Percentiles rank a stretch among this genome's conserved stretches.
Conservation (phyloP, 2,329 filamentous ascomycete genomes). For the Calonectria henricotiae region DNA sequence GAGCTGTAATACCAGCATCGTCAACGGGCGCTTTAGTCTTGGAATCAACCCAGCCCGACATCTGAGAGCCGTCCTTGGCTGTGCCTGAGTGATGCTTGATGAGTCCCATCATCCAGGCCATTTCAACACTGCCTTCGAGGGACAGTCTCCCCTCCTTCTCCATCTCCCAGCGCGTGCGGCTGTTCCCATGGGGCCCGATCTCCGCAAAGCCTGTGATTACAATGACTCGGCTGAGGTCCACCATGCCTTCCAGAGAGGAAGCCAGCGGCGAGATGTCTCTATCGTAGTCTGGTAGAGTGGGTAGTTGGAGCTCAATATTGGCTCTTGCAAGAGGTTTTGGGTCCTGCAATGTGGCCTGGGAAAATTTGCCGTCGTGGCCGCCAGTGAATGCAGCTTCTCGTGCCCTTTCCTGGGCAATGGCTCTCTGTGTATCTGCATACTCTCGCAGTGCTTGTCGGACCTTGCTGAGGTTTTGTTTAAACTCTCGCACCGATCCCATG, state of each 20-base stretch:
- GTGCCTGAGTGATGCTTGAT: slow-evolving; percentile 99
- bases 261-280: slow-evolving; percentile 72
- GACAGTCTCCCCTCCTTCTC: slow-evolving; percentile 97
- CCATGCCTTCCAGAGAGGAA: slow-evolving; percentile 93
- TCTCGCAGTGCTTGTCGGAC: no score
- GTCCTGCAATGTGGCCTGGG: no score
- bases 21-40: slow-evolving; percentile 97
- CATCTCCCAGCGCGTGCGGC: slow-evolving; percentile 99
- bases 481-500: no score
- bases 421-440: no score
- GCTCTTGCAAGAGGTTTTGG: slow-evolving; percentile 78
- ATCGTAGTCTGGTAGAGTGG: slow-evolving; percentile 91
- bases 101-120: slow-evolving; percentile 99
- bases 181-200: slow-evolving; percentile 96
- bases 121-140: slow-evolving; percentile 96
- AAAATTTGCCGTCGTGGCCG: no score
- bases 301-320: slow-evolving; percentile 99
- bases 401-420: no score
- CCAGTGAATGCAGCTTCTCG: no score
- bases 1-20: slow-evolving; percentile 96
- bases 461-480: no score
- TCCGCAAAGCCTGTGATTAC: slow-evolving; percentile 98
- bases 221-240: slow-evolving; percentile 98
- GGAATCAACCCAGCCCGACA: slow-evolving; percentile 90
- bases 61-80: slow-evolving; percentile 96